Conservation (phyloP, 306 rosid species). For the Morella rubra region DNA sequence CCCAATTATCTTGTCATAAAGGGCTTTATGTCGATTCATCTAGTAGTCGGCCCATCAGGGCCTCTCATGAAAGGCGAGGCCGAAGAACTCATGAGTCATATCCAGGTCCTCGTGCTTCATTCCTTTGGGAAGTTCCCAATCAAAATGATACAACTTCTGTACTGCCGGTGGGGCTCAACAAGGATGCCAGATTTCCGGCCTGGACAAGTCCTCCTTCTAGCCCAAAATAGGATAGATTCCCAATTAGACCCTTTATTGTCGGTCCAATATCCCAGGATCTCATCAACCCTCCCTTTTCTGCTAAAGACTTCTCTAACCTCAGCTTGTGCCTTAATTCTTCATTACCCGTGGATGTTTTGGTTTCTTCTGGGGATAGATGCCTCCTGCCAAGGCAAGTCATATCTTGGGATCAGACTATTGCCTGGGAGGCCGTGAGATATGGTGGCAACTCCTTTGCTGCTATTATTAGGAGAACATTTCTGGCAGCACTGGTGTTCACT, state of each 20-base stretch:
- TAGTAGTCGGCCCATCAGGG: no score
- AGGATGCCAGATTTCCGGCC: slow-evolving; percentile 10
- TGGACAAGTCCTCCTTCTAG: slow-evolving; percentile 43
- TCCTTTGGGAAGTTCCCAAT: slow-evolving; percentile 35
- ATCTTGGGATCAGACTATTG: no score
- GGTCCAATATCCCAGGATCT: slow-evolving; percentile 20
- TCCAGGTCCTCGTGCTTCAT: slow-evolving; percentile 18
- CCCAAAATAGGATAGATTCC: slow-evolving; percentile 37
- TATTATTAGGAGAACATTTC: no score
- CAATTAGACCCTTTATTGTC: slow-evolving; percentile 20
- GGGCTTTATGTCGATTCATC: no score
- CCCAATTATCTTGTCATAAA: no score
- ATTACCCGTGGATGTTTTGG: slow-evolving; percentile 15
- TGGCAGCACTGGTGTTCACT: no score
- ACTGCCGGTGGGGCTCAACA: slow-evolving; percentile 24
- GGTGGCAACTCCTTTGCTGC: no score
- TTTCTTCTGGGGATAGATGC: no score
- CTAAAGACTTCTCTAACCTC: neutral
- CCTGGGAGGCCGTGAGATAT: no score
- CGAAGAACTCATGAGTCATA: slow-evolving; percentile 25
- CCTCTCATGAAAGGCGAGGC: neutral
- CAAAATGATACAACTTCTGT: slow-evolving; percentile 24
- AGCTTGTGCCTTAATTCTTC: slow-evolving; percentile 11
- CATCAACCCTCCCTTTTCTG: slow-evolving; percentile 8
- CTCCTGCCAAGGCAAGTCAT: no score